Evolutionary conservation across 352 stramenopile species (phyloP), one percentile per base, ranked within the genome.

Genomic region (Globisporangium canariense): DNA sequence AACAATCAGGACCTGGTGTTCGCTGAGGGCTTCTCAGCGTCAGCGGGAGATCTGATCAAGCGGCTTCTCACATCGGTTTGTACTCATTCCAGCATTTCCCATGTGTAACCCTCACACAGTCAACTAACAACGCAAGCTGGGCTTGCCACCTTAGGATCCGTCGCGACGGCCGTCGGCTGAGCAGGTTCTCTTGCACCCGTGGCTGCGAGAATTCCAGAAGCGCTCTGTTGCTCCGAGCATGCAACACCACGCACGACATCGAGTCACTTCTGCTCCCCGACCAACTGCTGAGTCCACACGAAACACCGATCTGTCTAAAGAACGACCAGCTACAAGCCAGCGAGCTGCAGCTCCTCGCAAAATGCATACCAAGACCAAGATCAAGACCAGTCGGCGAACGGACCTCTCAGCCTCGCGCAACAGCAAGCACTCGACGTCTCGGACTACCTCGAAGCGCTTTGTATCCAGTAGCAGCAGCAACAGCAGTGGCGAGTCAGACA

Each of bases 31-130:
- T 89, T 89, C 50, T 88, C 79, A 28, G 74, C 78, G 6, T 79
- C 71, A 4, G 79, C 77, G 8, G 68, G 67, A 11, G 79, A 91
- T 59, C 58, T 91, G 30, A 89, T 91, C 60, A 86, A 83, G 62
- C 71, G 82, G 13, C 61, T 91, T 45, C 69, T 91, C 20, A 80
- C 72, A 10, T 16, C 68, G 40, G 82, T 87, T 73, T 28, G 69
- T 36, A 16, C 47, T 54, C 22, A 36, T 36, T 9, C 32, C 32
- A 55, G 49, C 13, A 22, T 63, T n/a, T 14, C 36, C 46, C 4
- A 11, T 28, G 25, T 18, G 36, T 60, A 32, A 55, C 14, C 10
- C 2, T 25, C 14, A 36, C n/a, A 43, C 38, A 3, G 38, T 10
- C 38, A 22, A 25, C 14, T 55, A 38, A 38, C 25, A 36, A 36